These are phyloP conservation scores for Penicillium cosmopolitanum DNA, from an alignment of 495 filamentous ascomycete genomes.

Conservation along the genomic window DNA sequence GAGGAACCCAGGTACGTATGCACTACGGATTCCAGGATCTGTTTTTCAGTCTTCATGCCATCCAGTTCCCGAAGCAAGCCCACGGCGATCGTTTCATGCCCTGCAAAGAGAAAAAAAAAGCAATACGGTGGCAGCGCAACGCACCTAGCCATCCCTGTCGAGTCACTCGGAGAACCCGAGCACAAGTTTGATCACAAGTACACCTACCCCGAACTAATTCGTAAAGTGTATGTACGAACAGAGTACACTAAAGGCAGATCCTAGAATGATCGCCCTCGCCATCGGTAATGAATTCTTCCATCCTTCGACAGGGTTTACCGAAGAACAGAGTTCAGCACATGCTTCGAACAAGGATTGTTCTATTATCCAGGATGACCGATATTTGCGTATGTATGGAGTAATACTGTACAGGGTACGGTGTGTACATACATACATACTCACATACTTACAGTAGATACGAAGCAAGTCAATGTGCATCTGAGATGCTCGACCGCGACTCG, in stretches of 20 bases:
- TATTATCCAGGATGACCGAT: neutral
- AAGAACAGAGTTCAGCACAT: slow-evolving; percentile 4
- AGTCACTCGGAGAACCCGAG: neutral
- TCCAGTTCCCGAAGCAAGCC: slow-evolving; percentile 13
- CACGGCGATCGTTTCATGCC: slow-evolving; percentile 9
- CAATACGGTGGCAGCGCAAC: neutral
- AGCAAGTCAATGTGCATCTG: too few species aligned
- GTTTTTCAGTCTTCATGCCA: slow-evolving; percentile 3
- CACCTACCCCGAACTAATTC: neutral
- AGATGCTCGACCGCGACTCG: neutral
- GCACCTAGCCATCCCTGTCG: neutral
- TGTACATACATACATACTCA: too few species aligned
- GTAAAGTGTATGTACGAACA: too few species aligned
- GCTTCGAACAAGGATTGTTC: neutral
- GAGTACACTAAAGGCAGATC: slow-evolving; percentile 31
- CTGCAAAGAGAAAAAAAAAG: neutral
- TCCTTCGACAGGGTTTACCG: neutral
- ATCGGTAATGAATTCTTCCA: slow-evolving; percentile 27
- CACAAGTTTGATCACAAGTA: neutral
- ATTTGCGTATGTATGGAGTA: neutral
- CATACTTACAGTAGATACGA: too few species aligned
- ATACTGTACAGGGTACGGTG: neutral
- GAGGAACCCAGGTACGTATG: neutral
- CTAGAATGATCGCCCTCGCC: slow-evolving; percentile 25
- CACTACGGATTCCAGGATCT: neutral